These are phyloP conservation scores for Hortiboletus campestris DNA, from an alignment of 768 basidiomycete genomes.

Conservation along the genomic window DNA sequence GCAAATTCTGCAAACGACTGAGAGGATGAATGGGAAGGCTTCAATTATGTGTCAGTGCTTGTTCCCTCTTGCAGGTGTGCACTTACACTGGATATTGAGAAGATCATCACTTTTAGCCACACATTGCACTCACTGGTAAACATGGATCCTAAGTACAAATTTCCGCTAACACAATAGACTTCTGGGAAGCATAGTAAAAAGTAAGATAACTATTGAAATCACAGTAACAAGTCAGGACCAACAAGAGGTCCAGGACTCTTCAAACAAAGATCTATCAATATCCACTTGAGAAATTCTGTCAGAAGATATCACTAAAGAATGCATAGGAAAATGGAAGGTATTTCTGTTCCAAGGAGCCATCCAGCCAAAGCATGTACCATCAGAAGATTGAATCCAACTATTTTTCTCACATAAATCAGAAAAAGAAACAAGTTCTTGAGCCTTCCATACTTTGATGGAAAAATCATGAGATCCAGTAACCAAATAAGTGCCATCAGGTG, in stretches of 20 bases:
- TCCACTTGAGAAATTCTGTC: neutral
- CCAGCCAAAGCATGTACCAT: slow-evolving; percentile 1
- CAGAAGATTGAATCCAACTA: slow-evolving; percentile 8
- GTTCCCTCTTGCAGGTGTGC: too few relatives aligned
- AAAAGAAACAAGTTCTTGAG: neutral
- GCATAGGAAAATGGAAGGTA: neutral
- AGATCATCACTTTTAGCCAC: too few relatives aligned
- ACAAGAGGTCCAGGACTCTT: neutral
- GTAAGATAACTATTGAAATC: neutral
- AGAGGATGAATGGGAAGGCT: too few relatives aligned
- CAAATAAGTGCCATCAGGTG: too few relatives aligned
- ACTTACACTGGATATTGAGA: too few relatives aligned
- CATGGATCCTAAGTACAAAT: too few relatives aligned
- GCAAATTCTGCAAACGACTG: too few relatives aligned
- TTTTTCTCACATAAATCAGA: neutral
- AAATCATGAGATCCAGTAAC: too few relatives aligned
- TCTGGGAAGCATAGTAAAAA: neutral
- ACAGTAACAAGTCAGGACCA: neutral
- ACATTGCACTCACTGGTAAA: too few relatives aligned
- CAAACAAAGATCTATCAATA: neutral
- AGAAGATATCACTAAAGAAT: neutral
- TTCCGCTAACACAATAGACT: too few relatives aligned
- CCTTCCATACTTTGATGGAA: too few relatives aligned
- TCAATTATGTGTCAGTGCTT: too few relatives aligned
- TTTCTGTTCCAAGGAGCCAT: slow-evolving; percentile 6